Base-by-base conservation (phyloP, 1,139 yeast species). In the Suhomyces chickasaworum region DNA sequence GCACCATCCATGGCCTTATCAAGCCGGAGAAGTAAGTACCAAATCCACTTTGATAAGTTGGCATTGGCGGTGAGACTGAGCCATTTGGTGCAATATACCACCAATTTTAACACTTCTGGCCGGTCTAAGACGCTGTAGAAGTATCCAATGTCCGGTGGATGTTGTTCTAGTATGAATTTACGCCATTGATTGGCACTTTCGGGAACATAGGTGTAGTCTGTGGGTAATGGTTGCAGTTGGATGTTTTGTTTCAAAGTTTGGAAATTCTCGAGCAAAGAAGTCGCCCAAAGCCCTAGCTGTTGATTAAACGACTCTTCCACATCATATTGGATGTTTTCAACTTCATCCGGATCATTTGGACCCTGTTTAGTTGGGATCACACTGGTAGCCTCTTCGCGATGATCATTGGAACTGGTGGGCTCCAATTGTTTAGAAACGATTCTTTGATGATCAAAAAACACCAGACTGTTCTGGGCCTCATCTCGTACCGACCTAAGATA, bases 31-130 rank as follows among this genome's bases (percentile, higher is more conserved):
- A 75, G 61, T 4, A 70, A 47, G 20, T 50, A 45, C 64, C 71
- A 73, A 3, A 74, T 63, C 80, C 80, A 75, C 45, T 54, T 59
- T 2, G 72, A 65, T 10, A 73, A 50, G 27, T 61, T 56, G n/a
- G 57, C 60, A 22, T 63, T 65, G 35, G 62, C 54, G 10, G 65
- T 57, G 5, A 60, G 53, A 55, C 69, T 70, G 32, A 75, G 60
- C 78, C 78, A 73, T 43, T 66, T 64, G 22, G 77, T 71, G 41
- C 60, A 59, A 46, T 69, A 65, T 0, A 69, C 65, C 21, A 75
- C 50, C 20, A 74, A 60, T 50, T 66, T 69, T 50, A 74, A 64
- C 13, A 64, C 58, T 1, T 69, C 64, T 7, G 66, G 56, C 40
- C 74, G 73, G 37, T 69, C 70, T 7, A 74, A 48, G 8, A 42